Evolutionary conservation across 2,329 filamentous ascomycete genomes (phyloP), one percentile per base, ranked within the genome.

Genomic region (Phialophora expanda): DNA sequence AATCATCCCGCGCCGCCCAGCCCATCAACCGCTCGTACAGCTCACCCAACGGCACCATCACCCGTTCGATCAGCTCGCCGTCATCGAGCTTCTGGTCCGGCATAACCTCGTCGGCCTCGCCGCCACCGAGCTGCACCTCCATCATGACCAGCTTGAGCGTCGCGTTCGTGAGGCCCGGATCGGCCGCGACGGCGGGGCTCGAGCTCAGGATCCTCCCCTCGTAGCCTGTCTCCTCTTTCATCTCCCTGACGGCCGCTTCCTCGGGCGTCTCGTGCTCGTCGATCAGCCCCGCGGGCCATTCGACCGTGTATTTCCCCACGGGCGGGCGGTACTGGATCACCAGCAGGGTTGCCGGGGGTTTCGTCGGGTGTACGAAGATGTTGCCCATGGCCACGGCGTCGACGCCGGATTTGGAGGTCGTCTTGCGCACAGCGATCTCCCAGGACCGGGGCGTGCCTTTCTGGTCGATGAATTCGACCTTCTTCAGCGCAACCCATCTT

Each of bases 101-200:
- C 76, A 81, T 76, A 70, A 72, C 69, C 30, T 83, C 80, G 2
- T 79, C 82, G 67, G 65, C 56, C 14, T 83, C 83, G 11, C 77
- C 53, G 11, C 83, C 83, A 12, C 78, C 75, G 61, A 88, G 73
- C 58, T 84, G 74, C 14, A 87, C 85, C 75, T 87, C 84, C 14
- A 88, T 84, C 74, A 85, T 86, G 63, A 84, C 85, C 67, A 88
- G 77, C 77, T 86, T 82, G 84, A 87, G 86, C 71, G 87, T 88
- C 58, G 86, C 84, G 63, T 81, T 85, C 65, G 81, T 86, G 79
- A 88, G 78, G 26, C 86, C 86, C 1, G 86, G 86, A 75, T 88
- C 89, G 71, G 87, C 86, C 63, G 87, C 89, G 80, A 91, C 89
- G 60, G 88, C 82, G 7, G 88, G 87, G 44, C 85, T 86, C n/a